Percentiles rank a stretch among this genome's conserved stretches.
Evolutionary conservation across 768 basidiomycete species (phyloP).

Genomic region (Chalciporus pseudorubinellus): DNA sequence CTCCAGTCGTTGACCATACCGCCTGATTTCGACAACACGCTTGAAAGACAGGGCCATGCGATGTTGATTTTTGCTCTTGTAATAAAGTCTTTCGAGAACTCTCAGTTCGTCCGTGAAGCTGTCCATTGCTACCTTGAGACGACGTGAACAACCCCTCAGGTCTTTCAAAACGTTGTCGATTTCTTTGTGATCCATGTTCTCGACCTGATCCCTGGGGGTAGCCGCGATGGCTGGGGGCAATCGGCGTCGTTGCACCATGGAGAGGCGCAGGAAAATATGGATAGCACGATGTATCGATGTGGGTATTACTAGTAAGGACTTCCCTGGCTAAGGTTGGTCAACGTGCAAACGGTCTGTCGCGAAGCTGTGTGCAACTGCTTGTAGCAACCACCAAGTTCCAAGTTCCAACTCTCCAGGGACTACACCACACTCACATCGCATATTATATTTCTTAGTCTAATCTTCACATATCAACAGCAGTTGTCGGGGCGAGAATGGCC

Average conservation of each 20-base stretch:
- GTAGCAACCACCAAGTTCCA: no score
- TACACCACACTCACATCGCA: not conserved
- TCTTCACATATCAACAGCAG: not conserved
- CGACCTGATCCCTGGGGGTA: conserved; percentile 18
- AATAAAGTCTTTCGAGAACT: conserved; percentile 65
- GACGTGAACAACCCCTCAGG: conserved; percentile 54
- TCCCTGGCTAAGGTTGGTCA: not conserved
- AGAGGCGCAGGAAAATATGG: not conserved
- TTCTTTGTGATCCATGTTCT: conserved; percentile 30
- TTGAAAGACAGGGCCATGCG: conserved; percentile 55
- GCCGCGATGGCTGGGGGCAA: conserved; percentile 9
- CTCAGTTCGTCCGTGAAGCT: conserved; percentile 35
- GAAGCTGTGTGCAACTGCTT: not conserved
- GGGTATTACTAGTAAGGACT: no score
- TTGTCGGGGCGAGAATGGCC: conserved; percentile 33
- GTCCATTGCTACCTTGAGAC: conserved; percentile 44
- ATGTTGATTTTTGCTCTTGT: conserved; percentile 77
- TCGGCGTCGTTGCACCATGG: conserved; percentile 12
- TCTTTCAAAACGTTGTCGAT: conserved; percentile 61
- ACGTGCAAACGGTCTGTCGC: not conserved
- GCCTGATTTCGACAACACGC: conserved; percentile 57
- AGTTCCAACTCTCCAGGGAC: not conserved
- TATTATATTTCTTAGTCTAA: conserved; percentile 2
- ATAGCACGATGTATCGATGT: no score
- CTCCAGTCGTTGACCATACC: conserved; percentile 31